Evolutionary conservation across 2,329 filamentous ascomycete genomes (phyloP), one percentile per base, ranked within the genome.

Genomic region (Teratosphaeria gauchensis): DNA sequence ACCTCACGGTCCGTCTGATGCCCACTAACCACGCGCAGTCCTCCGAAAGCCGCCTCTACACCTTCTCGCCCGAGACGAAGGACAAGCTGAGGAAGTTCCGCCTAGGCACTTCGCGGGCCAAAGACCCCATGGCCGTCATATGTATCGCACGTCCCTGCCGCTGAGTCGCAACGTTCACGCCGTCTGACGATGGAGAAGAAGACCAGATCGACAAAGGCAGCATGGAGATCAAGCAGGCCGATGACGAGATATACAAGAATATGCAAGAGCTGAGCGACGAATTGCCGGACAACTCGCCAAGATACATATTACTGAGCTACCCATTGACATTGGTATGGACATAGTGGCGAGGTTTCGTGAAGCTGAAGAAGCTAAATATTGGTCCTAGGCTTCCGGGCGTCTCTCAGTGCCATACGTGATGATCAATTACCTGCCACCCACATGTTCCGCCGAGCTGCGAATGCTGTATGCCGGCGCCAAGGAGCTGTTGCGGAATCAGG

Each of bases 401-500:
- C 74, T 91, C 51, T 88, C 90, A 4, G 91, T 96, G 2, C 94
- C 94, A 9, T 99, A 99, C 73, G 90, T 96, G 53, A 84, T 97
- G 72, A 77, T 99, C 24, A 96, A 95, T 79, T 97, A 96, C 77
- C 84, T 97, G 24, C 94, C 94, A 7, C 88, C 87, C 56, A 96
- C 92, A 54, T 94, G 90, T 77, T 96, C 95, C 73, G 84, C 82
- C 65, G 89, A 92, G 70, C 79, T 88, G 70, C 85, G 90, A 66
- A 97, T 97, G 94, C 78, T 94, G 71, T 99, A 97, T 73, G 94
- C 94, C 32, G 89, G 92, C 46, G 94, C 94, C 51, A 96, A 96
- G 76, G 94, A 99, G 77, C 76, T 97, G 73, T 91, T 97, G 87
- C 85, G 92, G 64, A 95, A 90, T 71, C 95, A 90, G 57, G 89